Conservation (phyloP, 1,284 basidiomycete species). For the Wolfiporia cocos region DNA sequence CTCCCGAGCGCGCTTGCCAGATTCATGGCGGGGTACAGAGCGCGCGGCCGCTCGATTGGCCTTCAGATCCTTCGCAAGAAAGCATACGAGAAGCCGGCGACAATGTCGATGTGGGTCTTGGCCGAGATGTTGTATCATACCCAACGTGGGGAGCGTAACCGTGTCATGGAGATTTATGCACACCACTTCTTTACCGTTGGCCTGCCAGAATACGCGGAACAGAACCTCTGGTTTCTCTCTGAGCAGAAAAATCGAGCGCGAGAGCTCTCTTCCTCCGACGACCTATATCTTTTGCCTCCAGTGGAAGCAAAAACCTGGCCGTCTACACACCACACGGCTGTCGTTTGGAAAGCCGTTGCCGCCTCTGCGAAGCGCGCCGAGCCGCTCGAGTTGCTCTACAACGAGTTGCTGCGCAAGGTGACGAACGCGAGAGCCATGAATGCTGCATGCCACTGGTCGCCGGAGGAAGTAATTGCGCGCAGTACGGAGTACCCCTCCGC, state of each 20-base stretch:
- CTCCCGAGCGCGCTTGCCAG: conserved; percentile 9
- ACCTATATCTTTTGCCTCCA: background rate
- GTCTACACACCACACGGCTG: conserved; percentile 25
- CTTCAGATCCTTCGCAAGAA: conserved; percentile 13
- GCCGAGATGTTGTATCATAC: conserved; percentile 32
- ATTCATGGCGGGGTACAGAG: conserved; percentile 15
- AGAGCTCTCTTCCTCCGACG: too few relatives aligned
- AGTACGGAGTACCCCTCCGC: conserved; percentile 2
- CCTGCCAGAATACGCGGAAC: too few relatives aligned
- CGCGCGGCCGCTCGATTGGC: conserved; percentile 2
- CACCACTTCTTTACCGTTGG: conserved; percentile 30
- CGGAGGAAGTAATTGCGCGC: background rate
- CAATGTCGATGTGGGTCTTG: conserved; percentile 27
- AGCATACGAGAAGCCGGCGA: conserved; percentile 13
- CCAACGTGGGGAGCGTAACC: conserved; percentile 13
- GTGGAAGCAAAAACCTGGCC: conserved; percentile 28
- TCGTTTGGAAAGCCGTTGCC: conserved; percentile 31
- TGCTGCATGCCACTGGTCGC: background rate
- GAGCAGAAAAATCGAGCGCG: too few relatives aligned
- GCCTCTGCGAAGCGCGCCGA: conserved; percentile 6
- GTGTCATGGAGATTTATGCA: conserved; percentile 22
- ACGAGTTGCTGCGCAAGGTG: conserved; percentile 15
- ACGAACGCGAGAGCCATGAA: conserved; percentile 4
- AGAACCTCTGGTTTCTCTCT: too few relatives aligned
- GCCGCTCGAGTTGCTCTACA: conserved; percentile 24